Evolutionary conservation across 2,329 filamentous ascomycete species (phyloP), one percentile per base, ranked within the genome.

Genomic region (Fragosphaeria purpurea): DNA sequence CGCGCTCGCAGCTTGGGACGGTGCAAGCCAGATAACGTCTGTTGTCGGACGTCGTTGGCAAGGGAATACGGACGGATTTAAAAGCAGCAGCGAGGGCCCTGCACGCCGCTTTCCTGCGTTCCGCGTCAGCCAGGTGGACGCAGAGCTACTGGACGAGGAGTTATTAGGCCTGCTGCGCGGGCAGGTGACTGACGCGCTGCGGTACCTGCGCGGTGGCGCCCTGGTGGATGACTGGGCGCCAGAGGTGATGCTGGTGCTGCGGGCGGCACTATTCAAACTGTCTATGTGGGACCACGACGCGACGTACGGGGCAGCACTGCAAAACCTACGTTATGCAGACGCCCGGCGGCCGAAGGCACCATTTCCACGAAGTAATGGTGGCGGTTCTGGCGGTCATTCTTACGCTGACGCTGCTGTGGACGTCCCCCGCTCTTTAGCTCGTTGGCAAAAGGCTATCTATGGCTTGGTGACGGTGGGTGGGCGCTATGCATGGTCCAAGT

Each of bases 261-360:
- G 91, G 44, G 80, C 85, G 2, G 72, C 89, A 4, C 72, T 98
- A 7, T 98, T 96, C 74, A 98, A 98, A 68, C 77, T 98, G 55
- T 88, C 86, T 12, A 83, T 98, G 52, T 98, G 93, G 93, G 90
- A 97, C 66, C 88, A 96, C 65, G 84, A 95, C 65, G 88, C 93
- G 40, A 94, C 87, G 5, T 97, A 98, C 66, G 93, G 93, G 53
- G 93, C 93, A 9, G 83, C 88, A 38, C 73, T 98, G 46, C 93
- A 98, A 67, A 95, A 95, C 56, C 76, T 98, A 33, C 83, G 83
- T 62, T 97, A 91, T 62, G 86, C 87, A 9, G 91, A 97, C 64
- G 90, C 89, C 46, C 78, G 91, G 55, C 76, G 5, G 10, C 12
- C 9, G 34, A n/a, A 5, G 34, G 9, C 22, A 39, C 22, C 22